Percentiles rank a stretch among this genome's conserved stretches.
Conservation (phyloP, 73 alveolate species). For the Tetrahymena elliotti region DNA sequence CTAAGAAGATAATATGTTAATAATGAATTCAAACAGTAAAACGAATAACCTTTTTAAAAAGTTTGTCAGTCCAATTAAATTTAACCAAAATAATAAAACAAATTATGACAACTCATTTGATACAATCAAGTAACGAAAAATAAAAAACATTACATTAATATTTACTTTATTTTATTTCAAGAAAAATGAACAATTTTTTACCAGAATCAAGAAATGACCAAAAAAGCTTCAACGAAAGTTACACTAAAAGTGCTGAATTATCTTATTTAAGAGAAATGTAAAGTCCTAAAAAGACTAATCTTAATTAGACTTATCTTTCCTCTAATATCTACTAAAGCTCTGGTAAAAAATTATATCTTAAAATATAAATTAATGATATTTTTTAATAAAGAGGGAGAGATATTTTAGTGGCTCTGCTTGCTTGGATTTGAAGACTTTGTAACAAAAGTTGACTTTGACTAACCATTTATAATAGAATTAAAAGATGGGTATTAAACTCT, state of each 20-base stretch:
- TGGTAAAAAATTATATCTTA: background rate
- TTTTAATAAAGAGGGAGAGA: background rate
- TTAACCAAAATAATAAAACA: background rate
- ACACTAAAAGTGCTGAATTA: background rate
- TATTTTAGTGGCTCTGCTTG: background rate
- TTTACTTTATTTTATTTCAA: background rate
- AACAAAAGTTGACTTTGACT: background rate
- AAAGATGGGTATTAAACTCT: background rate
- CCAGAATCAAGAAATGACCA: background rate
- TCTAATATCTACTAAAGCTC: background rate
- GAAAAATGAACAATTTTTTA: background rate
- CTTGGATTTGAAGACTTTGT: background rate
- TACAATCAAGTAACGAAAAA: background rate
- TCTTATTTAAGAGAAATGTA: background rate
- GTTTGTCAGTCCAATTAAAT: background rate
- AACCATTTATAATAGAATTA: background rate
- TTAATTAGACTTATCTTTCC: background rate
- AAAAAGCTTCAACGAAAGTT: background rate
- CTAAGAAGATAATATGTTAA: background rate
- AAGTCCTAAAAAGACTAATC: background rate
- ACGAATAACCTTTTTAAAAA: background rate
- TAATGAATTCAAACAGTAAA: background rate
- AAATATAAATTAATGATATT: background rate
- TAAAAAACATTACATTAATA: background rate
- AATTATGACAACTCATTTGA: background rate